Evolutionary conservation across 345 rosid genomes (phyloP), one percentile per base, ranked within the genome.

Genomic region (Eucalyptus paniculata): DNA sequence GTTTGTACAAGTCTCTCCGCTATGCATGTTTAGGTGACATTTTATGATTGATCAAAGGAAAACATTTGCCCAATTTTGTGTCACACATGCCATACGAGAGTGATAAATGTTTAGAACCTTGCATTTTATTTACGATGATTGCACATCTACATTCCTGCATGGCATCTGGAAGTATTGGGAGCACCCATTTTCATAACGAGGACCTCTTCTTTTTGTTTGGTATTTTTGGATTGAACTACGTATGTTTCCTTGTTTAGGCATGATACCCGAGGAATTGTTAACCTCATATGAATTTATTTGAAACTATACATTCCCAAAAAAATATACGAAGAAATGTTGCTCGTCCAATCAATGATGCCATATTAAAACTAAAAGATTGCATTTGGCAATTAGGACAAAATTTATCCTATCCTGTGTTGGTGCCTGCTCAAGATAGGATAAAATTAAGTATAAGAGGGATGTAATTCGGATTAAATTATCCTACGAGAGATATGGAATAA

Each of bases 391-490:
- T 9, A 4, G 10, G 24, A 53, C 58, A 53, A 8, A 53, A 21
- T 53, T 21, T 3, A 19, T 53, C 58, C 26, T 21, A 53, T 53
- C 2, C 4, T 0, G 2, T 0, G 5, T 8, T 21, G 24, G 58
- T 53, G 24, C 5, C 5, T 21, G 10, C 24, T 53, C 11, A 21
- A 53, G 26, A 53, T 19, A 53, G 4, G 58, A 53, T 53, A 53
- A 53, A 21, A 0, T 53, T 1, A 53, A 4, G 2, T 53, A 21
- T 21, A 21, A 53, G 11, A 53, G 2, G 26, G 5, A 53, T 21
- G 1, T 53, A 51, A 51, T 1, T 17, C 58, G 10, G 11, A 21
- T 53, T 8, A 21, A 21, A 21, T 53, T 53, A 21, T 8, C 26
- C 11, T 53, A 21, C 2, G 4, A 21, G 58, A 8, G 24, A 53